Evolutionary conservation across 2,329 filamentous ascomycete species (phyloP), one percentile per base, ranked within the genome.

Genomic region (Thielaviopsis punctulata): DNA sequence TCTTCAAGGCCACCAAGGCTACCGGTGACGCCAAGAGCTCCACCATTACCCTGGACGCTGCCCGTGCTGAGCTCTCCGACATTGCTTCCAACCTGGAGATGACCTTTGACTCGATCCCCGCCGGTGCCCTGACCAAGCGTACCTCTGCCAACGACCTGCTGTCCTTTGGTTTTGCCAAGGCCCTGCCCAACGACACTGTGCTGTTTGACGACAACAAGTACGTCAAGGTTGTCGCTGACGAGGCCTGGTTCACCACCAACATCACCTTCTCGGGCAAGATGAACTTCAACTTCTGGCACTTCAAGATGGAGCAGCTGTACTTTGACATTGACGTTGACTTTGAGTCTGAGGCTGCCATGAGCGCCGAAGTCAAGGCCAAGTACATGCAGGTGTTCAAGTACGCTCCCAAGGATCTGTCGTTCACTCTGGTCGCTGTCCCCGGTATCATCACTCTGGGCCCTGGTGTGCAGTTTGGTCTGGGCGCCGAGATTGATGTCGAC

Each of bases 311-410:
- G 44, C 58, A 61, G 23, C 61, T 71, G 4, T 66, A 65, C 58
- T 67, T 72, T 45, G 68, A 71, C 55, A 62, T 71, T 55, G 66
- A 69, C 50, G 62, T 67, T 21, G 57, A 59, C 21, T 61, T 70
- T 50, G 61, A 60, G 15, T 63, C 66, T 2, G 61, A 64, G 30
- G 56, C 71, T 2, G 63, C 57, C 18, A 49, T 72, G 22, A 62
- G 62, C 27, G 61, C 65, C 36, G 60, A 63, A 15, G 60, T 69
- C 7, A 60, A 57, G 2, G 63, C 63, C 0, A 55, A 63, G 1
- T 67, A 65, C 57, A 59, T 56, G 50, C 61, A 63, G 9, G 61
- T 60, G 12, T 60, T 67, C 53, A 60, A 58, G 22, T 69, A 68
- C 58, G 55, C 64, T 19, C 64, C 66, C 1, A 61, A 60, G n/a